Conservation (phyloP, 1,284 basidiomycete species). For the Boletellus deceptivus region DNA sequence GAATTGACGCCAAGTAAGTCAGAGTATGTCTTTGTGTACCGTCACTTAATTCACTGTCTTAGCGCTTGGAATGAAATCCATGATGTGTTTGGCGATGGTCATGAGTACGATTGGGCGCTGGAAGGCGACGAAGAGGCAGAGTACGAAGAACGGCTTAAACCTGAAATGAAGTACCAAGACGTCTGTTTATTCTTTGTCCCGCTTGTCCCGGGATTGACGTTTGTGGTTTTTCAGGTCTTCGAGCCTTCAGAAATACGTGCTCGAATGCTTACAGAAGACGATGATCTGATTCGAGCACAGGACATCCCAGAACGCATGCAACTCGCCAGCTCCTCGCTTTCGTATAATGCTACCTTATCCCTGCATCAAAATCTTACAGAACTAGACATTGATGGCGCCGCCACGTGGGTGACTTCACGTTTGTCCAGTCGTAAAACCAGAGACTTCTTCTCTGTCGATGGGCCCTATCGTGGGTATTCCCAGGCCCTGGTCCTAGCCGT, state of each 20-base stretch:
- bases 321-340: constrained; percentile 83
- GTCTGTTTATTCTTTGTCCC: constrained; percentile 47
- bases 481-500: constrained; percentile 79
- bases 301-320: constrained; percentile 98
- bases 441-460: constrained; percentile 68
- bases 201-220: constrained; percentile 8
- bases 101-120: constrained; percentile 95
- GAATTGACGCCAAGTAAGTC: constrained; percentile 84
- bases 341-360: constrained; percentile 64
- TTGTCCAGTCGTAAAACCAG: constrained; percentile 78
- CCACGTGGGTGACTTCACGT: constrained; percentile 86
- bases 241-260: constrained; percentile 96
- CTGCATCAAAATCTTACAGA: constrained; percentile 65
- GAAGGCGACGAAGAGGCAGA: constrained; percentile 71
- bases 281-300: constrained; percentile 86
- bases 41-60: constrained; percentile 21
- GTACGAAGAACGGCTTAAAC: constrained; percentile 57
- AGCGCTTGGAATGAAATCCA: constrained; percentile 97
- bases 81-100: constrained; percentile 96
- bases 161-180: constrained; percentile 86
- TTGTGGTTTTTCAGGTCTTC: constrained; percentile 71
- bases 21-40: constrained; percentile 2
- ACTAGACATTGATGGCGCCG: constrained; percentile 77
- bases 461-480: constrained; percentile 58
- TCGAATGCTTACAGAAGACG: constrained; percentile 90